Evolutionary conservation across 345 rosid species (phyloP).

Genomic region (Bretschneidera sinensis): DNA sequence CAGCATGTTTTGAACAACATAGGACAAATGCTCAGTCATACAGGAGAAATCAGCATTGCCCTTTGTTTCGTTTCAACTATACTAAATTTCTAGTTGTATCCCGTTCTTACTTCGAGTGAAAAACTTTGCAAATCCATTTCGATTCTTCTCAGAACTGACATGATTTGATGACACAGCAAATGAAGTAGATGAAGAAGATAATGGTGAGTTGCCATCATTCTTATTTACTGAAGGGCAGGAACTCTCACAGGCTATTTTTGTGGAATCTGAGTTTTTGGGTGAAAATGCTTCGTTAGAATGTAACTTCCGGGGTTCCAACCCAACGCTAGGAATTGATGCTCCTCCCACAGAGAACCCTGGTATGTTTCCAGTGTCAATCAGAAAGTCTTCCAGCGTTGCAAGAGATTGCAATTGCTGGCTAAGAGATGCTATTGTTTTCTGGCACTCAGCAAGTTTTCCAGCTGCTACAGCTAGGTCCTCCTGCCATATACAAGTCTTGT

Average conservation of each 20-base stretch:
- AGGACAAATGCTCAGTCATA: no score
- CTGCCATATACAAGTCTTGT: constrained; percentile 32
- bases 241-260: constrained; percentile 22
- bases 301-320: constrained; percentile 54
- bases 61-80: background rate
- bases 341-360: constrained; percentile 33
- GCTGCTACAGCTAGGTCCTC: constrained; percentile 80
- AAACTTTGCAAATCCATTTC: constrained; percentile 85
- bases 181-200: constrained; percentile 37
- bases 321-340: constrained; percentile 22
- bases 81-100: constrained; percentile 75
- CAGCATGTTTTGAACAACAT: no score
- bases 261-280: constrained; percentile 31
- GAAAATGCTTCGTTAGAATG: constrained; percentile 43
- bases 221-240: constrained; percentile 21
- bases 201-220: constrained; percentile 30
- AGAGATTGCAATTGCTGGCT: constrained; percentile 84
- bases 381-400: constrained; percentile 91
- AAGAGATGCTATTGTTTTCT: constrained; percentile 83
- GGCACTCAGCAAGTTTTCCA: constrained; percentile 85
- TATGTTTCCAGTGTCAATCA: constrained; percentile 63
- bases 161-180: constrained; percentile 39
- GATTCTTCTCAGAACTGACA: constrained; percentile 61
- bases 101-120: constrained; percentile 87
- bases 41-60: no score